A percentile compares a stretch with the other conserved stretches of the same genome.
These are phyloP conservation scores for Pseudocercospora vitis DNA, from an alignment of 2,329 filamentous ascomycete species.

Conservation along the genomic window DNA sequence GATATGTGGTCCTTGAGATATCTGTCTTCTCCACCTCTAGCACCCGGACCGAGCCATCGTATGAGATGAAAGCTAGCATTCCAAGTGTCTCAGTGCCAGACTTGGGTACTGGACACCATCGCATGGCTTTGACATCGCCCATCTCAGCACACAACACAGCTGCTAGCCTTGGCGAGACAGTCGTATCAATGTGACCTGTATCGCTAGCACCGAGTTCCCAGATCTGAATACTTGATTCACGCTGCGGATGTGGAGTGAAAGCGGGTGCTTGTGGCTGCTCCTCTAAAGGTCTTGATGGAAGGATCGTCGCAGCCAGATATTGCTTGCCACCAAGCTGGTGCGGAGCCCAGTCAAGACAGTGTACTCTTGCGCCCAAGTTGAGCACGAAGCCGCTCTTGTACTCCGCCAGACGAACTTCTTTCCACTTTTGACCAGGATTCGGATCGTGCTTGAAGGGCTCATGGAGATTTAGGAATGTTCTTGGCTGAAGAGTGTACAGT, in stretches of 20 bases:
- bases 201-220: conserved; percentile 54
- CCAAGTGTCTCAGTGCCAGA: conserved; percentile 45
- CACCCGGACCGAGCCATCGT: conserved; percentile 58
- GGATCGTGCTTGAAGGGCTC: conserved; percentile 44
- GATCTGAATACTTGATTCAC: conserved; percentile 56
- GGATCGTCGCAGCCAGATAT: conserved; percentile 53
- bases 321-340: conserved; percentile 49
- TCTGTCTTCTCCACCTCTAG: conserved; percentile 49
- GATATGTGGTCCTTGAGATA: conserved; percentile 31
- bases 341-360: conserved; percentile 50
- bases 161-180: conserved; percentile 39
- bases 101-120: conserved; percentile 56
- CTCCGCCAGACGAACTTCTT: conserved; percentile 6
- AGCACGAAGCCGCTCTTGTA: conserved; percentile 53
- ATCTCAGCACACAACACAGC: conserved; percentile 58
- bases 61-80: conserved; percentile 57
- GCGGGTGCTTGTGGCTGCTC: conserved; percentile 44
- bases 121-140: conserved; percentile 55
- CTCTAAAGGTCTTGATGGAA: conserved; percentile 36
- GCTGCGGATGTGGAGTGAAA: conserved; percentile 52
- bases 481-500: conserved; percentile 44
- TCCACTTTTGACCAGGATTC: conserved; percentile 13
- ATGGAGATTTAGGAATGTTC: conserved; percentile 48
- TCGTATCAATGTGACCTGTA: conserved; percentile 46
- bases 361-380: conserved; percentile 56